A percentile compares a stretch with the other conserved stretches of the same genome.
These are phyloP conservation scores for Cucurbita maxima DNA, from an alignment of 306 rosid species.

Conservation along the genomic window DNA sequence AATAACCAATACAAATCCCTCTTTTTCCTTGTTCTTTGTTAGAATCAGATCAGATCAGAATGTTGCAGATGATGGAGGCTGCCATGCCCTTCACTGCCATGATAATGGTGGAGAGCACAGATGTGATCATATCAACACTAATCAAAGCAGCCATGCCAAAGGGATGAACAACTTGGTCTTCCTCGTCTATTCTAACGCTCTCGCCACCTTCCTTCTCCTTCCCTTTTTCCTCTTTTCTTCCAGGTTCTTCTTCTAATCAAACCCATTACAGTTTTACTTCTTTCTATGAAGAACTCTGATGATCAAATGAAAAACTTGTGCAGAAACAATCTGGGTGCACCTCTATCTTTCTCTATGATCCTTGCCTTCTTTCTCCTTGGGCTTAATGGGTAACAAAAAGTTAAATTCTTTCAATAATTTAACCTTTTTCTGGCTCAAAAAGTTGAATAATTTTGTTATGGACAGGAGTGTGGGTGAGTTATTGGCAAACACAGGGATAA, in stretches of 20 bases:
- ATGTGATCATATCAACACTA: conserved; percentile 20
- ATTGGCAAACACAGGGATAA: conserved; percentile 18
- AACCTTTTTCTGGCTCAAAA: neutral
- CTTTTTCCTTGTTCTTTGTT: too few relatives aligned
- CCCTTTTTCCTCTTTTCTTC: conserved; percentile 13
- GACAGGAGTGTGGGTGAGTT: conserved; percentile 23
- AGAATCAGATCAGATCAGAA: too few relatives aligned
- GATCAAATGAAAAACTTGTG: neutral
- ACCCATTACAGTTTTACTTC: neutral
- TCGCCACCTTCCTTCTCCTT: conserved; percentile 22
- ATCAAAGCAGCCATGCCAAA: conserved; percentile 28
- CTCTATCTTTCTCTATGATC: conserved; percentile 23
- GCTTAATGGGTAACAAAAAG: conserved; percentile 16
- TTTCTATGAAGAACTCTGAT: neutral
- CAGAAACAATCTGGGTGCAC: conserved; percentile 18
- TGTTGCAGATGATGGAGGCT: neutral
- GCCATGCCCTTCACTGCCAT: conserved; percentile 16
- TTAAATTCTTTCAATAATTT: neutral
- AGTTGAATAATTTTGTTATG: neutral
- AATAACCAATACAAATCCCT: too few relatives aligned
- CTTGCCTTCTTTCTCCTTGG: conserved; percentile 31
- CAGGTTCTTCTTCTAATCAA: conserved; percentile 8
- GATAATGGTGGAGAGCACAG: conserved; percentile 21
- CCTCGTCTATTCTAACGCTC: conserved; percentile 27
- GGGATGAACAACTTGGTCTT: conserved; percentile 30